phyloP scores from a whole-genome alignment of 352 stramenopile genomes.

The Pythium rishiriense region DNA sequence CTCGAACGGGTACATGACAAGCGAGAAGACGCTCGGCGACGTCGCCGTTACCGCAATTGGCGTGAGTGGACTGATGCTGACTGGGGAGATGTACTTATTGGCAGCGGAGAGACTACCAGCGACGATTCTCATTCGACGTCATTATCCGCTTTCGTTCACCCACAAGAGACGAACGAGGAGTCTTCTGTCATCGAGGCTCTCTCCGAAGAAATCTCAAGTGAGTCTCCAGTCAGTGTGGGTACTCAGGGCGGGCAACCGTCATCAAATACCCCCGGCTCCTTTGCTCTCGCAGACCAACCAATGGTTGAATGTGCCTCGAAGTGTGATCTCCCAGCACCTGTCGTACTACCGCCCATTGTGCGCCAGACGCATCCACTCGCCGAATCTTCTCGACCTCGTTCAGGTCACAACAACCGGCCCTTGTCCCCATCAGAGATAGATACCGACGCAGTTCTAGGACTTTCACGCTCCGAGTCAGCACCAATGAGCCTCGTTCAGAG shows the following conservation, averaged over 20 bases:
- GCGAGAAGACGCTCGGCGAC: slow-evolving; percentile 12
- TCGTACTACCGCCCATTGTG: neutral
- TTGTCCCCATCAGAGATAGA: neutral
- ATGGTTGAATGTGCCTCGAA: no score
- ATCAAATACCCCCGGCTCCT: no score
- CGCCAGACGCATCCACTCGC: neutral
- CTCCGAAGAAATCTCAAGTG: no score
- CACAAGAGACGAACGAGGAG: neutral
- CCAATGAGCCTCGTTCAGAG: slow-evolving; percentile 28
- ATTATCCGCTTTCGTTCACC: neutral
- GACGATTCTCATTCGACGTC: neutral
- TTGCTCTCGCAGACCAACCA: no score
- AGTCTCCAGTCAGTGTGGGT: no score
- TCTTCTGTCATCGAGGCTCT: neutral
- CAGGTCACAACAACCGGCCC: neutral
- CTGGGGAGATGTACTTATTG: slow-evolving; percentile 4
- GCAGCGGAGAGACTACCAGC: neutral
- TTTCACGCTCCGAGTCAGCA: slow-evolving; percentile 52
- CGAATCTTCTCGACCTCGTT: neutral
- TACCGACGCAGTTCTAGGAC: neutral
- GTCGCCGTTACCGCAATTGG: slow-evolving; percentile 23
- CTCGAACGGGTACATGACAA: slow-evolving; percentile 17
- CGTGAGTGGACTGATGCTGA: slow-evolving; percentile 26
- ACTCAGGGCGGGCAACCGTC: no score
- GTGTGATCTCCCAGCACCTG: neutral